These are phyloP conservation scores for Salix caprea DNA, from an alignment of 345 rosid species.

Conservation along the genomic window DNA sequence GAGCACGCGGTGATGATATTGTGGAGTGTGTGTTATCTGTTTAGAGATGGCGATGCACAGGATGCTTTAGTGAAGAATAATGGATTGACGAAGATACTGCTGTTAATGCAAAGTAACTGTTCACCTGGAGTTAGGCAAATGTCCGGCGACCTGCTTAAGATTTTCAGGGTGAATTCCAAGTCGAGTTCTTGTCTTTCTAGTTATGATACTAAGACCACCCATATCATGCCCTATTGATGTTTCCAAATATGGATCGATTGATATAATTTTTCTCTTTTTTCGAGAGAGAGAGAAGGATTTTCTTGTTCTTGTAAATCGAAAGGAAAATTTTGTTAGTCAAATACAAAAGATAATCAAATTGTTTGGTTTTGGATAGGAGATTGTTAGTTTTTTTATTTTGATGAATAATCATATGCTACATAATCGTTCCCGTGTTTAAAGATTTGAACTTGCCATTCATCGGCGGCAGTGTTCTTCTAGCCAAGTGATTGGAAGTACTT, in stretches of 20 bases:
- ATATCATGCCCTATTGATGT: constrained; percentile 79
- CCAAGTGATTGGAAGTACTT: neutral
- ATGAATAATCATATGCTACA: too few relatives aligned
- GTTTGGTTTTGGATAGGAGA: constrained; percentile 10
- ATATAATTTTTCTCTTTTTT: neutral
- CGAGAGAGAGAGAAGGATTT: neutral
- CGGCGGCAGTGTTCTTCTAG: neutral
- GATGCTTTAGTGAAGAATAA: constrained; percentile 63
- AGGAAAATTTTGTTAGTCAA: constrained; percentile 42
- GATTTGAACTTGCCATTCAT: neutral
- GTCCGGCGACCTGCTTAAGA: constrained; percentile 67
- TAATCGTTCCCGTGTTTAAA: neutral
- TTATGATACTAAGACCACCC: constrained; percentile 88
- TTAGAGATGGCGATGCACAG: constrained; percentile 51
- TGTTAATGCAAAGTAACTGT: constrained; percentile 85
- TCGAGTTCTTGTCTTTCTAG: constrained; percentile 40
- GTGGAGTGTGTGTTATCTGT: constrained; percentile 72
- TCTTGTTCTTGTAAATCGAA: constrained; percentile 37
- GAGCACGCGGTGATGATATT: constrained; percentile 77
- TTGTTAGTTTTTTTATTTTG: too few relatives aligned
- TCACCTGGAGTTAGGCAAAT: constrained; percentile 65
- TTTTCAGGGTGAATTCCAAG: constrained; percentile 48
- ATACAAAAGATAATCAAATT: constrained; percentile 14
- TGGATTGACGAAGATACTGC: constrained; percentile 63
- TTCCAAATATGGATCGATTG: neutral